phyloP scores from a whole-genome alignment of 2,329 filamentous ascomycete genomes.

The Fusarium sp. region DNA sequence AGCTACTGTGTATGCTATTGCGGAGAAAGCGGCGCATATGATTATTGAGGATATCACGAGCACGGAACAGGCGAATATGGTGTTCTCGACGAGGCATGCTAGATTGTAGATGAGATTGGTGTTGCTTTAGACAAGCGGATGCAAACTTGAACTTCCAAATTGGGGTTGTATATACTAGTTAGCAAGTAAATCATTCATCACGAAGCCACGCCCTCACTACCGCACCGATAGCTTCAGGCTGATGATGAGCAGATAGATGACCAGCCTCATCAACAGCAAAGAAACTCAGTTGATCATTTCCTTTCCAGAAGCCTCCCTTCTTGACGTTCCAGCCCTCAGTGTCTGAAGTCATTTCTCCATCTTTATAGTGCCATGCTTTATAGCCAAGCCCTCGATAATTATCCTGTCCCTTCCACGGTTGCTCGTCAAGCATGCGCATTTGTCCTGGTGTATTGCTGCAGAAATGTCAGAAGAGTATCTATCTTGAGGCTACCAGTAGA shows the following conservation, averaged over 20 bases:
- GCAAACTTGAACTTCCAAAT: rapidly evolving
- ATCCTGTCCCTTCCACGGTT: conserved; percentile 5
- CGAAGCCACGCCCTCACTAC: conserved; percentile 17
- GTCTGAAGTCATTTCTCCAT: conserved; percentile 1
- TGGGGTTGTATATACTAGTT: rapidly evolving
- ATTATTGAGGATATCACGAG: conserved; percentile 32
- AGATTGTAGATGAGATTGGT: neutral
- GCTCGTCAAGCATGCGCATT: conserved; percentile 23
- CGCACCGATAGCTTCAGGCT: conserved; percentile 20
- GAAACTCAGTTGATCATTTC: conserved; percentile 11
- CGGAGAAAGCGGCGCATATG: conserved; percentile 46
- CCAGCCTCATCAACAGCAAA: conserved; percentile 32
- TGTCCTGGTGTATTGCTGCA: conserved; percentile 25
- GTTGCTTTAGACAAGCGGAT: neutral
- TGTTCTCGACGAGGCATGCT: neutral
- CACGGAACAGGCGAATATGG: neutral
- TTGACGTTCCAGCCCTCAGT: neutral
- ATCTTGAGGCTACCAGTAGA: rapidly evolving
- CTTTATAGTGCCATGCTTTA: conserved; percentile 1
- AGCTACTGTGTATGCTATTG: conserved; percentile 52
- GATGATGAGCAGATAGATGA: conserved; percentile 11
- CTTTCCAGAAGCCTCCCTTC: conserved; percentile 27
- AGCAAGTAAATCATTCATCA: neutral
- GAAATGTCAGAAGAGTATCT: neutral
- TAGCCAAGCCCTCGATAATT: neutral